Base-by-base conservation (phyloP, 768 basidiomycete species). In the Mycena metata region DNA sequence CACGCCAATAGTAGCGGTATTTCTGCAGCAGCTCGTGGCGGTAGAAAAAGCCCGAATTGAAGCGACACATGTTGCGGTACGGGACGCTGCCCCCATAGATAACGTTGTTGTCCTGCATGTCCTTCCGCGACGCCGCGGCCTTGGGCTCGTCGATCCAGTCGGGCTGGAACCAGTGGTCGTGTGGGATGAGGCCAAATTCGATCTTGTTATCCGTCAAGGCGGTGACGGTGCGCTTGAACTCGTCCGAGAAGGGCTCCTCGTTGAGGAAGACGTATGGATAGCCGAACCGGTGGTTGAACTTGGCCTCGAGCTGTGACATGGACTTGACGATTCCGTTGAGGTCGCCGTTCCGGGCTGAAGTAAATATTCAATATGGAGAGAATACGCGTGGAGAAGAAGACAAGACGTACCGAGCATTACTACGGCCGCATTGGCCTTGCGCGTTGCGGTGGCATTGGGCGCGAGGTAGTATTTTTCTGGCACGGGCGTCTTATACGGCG, bases 261-360 rank as follows among this genome's bases (percentile, higher is more conserved):
- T 97, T 97, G 67, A 98, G 82, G 79, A 98, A 92, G 26, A 95
- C 90, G 78, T 93, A 98, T 5, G 95, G 94, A 74, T 98, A 97
- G 23, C 86, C 84, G 72, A 88, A 92, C 67, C 84, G 86, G 49
- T 83, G 81, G 79, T 98, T 98, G 82, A 69, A 69, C 47, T 65
- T 69, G 8, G 23, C 91, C 80, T 99, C 97, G 80, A 93, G 85
- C 76, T 91, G 89, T 74, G 90, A 88, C 79, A 93, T 84, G 70
- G 89, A 91, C 70, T 82, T 85, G 45, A 90, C 73, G 59, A 92
- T 86, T 7, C 88, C 88, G 57, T 83, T 81, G 63, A 90, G 75
- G 76, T 91, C 90, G 49, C 83, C 77, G 75, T 91, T 91, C 3
- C 90, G 83, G 5, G 89, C 90, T 88, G 71, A 24, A 39, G 11